Evolutionary conservation across 345 rosid genomes (phyloP), one percentile per base, ranked within the genome.

Genomic region (Reutealis trisperma): DNA sequence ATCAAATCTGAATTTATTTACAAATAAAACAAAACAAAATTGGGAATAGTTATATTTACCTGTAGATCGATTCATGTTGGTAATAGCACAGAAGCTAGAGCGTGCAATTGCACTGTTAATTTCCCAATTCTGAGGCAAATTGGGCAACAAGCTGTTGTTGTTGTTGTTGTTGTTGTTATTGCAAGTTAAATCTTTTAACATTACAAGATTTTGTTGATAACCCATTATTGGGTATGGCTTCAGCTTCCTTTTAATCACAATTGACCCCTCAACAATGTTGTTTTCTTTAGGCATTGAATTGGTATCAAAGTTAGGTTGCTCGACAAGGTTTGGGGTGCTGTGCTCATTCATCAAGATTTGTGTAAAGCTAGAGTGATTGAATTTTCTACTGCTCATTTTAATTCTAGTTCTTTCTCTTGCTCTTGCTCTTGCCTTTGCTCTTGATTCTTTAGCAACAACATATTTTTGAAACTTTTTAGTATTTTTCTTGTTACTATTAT

Each of bases 361-460:
- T 34, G 37, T 34, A 34, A 34, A 34, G 37, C 37, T 34, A 34
- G 37, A 34, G 37, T 34, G 37, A 34, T 34, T 34, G 37, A 34
- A 34, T 34, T 34, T 34, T 34, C 37, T 34, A 34, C 2, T 34
- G 3, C 37, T 34, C 79, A 85, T 51, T 70, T 86, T 84, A 63
- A 84, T 88, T 79, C 78, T 92, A 70, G 91, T 90, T 79, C 91
- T 89, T 71, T 86, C 92, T 71, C 87, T 93, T 67, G 91, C 85
- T 75, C 92, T 89, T 75, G 86, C 91, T 75, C 87, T 93, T 73
- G 91, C 84, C 77, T 79, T 88, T 10, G 78, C 83, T 74, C 92
- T 89, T 27, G 84, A 82, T 47, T 81, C 87, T 65, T 87, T 83
- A 4, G 76, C 82, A 24, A 25, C 61, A 45, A 63, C 80, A 71